A percentile compares a stretch with the other conserved stretches of the same genome.
These are phyloP conservation scores for Populus hybrid DNA, from an alignment of 441 rosid genomes.

Conservation along the genomic window DNA sequence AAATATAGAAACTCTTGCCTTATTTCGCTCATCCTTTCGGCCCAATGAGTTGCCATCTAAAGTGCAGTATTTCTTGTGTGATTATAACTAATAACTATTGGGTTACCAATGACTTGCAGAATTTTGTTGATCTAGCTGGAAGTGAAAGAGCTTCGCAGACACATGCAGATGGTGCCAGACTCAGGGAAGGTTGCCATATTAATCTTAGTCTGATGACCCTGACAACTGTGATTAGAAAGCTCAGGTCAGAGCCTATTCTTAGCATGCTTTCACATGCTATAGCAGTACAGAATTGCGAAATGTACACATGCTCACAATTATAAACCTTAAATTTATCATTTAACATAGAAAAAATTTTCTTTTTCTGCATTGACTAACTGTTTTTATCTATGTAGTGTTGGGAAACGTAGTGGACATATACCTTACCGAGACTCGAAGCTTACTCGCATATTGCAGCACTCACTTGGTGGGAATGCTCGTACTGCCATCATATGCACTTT, in stretches of 20 bases:
- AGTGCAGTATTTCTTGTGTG: too few relatives aligned
- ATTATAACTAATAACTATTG: too few relatives aligned
- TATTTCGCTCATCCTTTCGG: too few relatives aligned
- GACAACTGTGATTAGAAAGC: constrained; percentile 95
- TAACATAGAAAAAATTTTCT: background rate
- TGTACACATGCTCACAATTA: too few relatives aligned
- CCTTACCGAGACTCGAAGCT: constrained; percentile 98
- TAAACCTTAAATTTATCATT: background rate
- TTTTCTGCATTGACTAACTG: background rate
- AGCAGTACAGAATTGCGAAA: background rate
- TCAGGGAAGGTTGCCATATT: too few relatives aligned
- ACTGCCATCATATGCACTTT: constrained; percentile 96
- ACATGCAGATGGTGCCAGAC: too few relatives aligned
- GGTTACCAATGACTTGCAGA: too few relatives aligned
- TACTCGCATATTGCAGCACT: constrained; percentile 94
- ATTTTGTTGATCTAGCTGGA: too few relatives aligned
- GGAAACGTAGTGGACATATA: constrained; percentile 90
- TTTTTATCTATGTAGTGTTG: constrained; percentile 52
- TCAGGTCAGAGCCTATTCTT: constrained; percentile 48
- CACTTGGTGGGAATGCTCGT: constrained; percentile 98
- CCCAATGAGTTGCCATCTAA: too few relatives aligned
- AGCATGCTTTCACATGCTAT: background rate
- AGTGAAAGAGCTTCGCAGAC: too few relatives aligned
- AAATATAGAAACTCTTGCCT: too few relatives aligned
- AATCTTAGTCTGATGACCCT: constrained; percentile 98